Evolutionary conservation across 306 rosid species (phyloP).

Genomic region (Canavalia gladiata): DNA sequence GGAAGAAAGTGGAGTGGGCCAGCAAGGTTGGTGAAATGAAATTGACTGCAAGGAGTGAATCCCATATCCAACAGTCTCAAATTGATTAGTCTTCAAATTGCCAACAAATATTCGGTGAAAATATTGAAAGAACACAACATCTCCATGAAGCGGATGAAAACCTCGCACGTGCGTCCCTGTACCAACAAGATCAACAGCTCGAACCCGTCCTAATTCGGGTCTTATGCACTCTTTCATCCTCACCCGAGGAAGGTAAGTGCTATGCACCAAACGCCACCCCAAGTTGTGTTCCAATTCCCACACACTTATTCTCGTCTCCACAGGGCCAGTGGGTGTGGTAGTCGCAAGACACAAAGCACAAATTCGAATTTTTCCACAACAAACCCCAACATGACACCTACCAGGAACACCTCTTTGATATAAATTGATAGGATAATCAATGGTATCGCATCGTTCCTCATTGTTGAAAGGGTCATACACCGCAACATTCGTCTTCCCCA

Average conservation of each 20-base stretch:
- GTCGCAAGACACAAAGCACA: neutral
- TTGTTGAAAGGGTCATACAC: constrained; percentile 33
- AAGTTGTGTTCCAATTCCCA: constrained; percentile 33
- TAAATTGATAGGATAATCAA: constrained; percentile 8
- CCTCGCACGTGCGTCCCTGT: constrained; percentile 25
- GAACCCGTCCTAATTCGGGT: neutral
- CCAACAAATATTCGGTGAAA: constrained; percentile 27
- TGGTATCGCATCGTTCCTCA: neutral
- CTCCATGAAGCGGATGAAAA: constrained; percentile 41
- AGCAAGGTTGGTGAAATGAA: constrained; percentile 27
- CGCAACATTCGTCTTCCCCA: constrained; percentile 20
- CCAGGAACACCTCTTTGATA: neutral
- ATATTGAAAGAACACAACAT: constrained; percentile 44
- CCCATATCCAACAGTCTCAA: constrained; percentile 36
- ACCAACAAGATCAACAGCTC: constrained; percentile 12
- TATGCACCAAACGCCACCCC: constrained; percentile 35
- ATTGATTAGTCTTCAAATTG: constrained; percentile 2
- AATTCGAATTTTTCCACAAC: constrained; percentile 28
- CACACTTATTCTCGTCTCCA: neutral
- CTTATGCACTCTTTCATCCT: neutral
- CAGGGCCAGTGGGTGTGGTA: neutral
- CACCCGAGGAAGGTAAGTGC: neutral
- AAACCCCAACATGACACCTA: constrained; percentile 41
- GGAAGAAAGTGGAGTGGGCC: constrained; percentile 42
- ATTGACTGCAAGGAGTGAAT: constrained; percentile 28